Base-by-base conservation (phyloP, 2,329 filamentous ascomycete genomes). In the Penicillium decumbens region DNA sequence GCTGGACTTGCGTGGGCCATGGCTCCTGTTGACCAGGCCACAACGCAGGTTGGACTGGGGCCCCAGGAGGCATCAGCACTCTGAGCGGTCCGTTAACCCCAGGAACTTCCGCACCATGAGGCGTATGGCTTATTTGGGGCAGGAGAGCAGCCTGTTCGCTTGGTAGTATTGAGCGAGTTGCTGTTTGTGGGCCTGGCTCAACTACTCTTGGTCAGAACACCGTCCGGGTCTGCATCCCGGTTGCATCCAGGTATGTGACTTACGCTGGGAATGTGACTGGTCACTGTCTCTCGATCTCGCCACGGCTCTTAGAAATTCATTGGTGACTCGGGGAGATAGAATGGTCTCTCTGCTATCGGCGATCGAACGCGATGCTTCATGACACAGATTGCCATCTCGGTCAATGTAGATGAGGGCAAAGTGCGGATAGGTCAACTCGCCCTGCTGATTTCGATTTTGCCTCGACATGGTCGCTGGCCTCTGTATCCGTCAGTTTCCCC, bases 381-480 rank as follows among this genome's bases (percentile, higher is more conserved):
- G 60, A 20, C 64, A 59, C 10, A 68, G 57, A 41, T 66, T 65
- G 5, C 65, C 65, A 43, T 56, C 51, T 25, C 59, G 52, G 41
- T 67, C 64, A 27, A 66, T 60, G 37, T 67, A 68, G 24, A 68
- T 65, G 13, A 68, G 51, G 39, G 65, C 65, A 57, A 62, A 68
- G 46, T 68, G 65, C 6, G 57, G 49, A 45, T 56, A 65, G 3
- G 50, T 49, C 45, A 58, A 47, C 13, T 55, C 58, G 32, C 59
- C 57, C 32, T 53, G 53, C 32, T 58, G 55, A 39, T 60, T 50
- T 43, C 55, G 55, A 39, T 60, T 50, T 43, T 55, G 58, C 54
- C 54, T 55, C 4, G 60, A 59, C 50, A 62, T 61, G 15, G 49
- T 53, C 29, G 53, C 49, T 35, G 42, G 35, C 18, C 39, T 18